Conservation (phyloP, 1,139 yeast genomes). For the Magnusiomyces sp. region DNA sequence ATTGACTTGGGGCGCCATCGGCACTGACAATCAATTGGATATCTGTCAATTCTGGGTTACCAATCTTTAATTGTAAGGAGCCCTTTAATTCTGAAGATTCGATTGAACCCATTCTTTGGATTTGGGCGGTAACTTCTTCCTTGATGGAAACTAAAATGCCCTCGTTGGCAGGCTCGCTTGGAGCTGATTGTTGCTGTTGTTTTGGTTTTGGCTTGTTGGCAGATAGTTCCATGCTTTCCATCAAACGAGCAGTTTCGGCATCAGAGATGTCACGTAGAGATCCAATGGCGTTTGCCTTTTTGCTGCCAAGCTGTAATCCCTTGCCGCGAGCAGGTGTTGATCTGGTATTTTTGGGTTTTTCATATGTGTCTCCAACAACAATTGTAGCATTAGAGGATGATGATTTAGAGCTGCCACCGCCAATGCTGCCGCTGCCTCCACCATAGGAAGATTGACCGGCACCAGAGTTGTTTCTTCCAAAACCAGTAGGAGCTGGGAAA, state of each 20-base stretch:
- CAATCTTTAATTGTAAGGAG: conserved; percentile 80
- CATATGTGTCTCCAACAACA: conserved; percentile 19
- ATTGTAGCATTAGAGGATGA: conserved; percentile 19
- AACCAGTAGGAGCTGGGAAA: no score
- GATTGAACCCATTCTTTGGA: conserved; percentile 78
- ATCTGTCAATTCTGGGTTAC: conserved; percentile 57
- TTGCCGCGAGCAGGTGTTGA: conserved; percentile 45
- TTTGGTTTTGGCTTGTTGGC: conserved; percentile 5
- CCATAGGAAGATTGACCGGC: conserved; percentile 12
- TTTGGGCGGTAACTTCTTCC: conserved; percentile 70
- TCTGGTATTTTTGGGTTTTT: no score
- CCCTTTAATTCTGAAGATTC: conserved; percentile 77
- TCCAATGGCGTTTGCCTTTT: conserved; percentile 36
- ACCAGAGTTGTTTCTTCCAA: conserved; percentile 10
- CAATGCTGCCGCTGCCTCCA: neutral
- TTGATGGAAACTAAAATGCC: conserved; percentile 73
- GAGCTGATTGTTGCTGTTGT: conserved; percentile 5
- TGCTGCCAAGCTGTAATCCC: conserved; percentile 78
- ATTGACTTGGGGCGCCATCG: conserved; percentile 45
- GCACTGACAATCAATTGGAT: conserved; percentile 54
- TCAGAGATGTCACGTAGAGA: conserved; percentile 36
- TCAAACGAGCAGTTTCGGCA: conserved; percentile 27
- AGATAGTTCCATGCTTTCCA: conserved; percentile 16
- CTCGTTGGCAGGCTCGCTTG: conserved; percentile 38
- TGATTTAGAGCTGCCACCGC: no score